A percentile compares a stretch with the other conserved stretches of the same genome.
Evolutionary conservation across 2,329 filamentous ascomycete species (phyloP).

Genomic region (Fusarium papillatum): DNA sequence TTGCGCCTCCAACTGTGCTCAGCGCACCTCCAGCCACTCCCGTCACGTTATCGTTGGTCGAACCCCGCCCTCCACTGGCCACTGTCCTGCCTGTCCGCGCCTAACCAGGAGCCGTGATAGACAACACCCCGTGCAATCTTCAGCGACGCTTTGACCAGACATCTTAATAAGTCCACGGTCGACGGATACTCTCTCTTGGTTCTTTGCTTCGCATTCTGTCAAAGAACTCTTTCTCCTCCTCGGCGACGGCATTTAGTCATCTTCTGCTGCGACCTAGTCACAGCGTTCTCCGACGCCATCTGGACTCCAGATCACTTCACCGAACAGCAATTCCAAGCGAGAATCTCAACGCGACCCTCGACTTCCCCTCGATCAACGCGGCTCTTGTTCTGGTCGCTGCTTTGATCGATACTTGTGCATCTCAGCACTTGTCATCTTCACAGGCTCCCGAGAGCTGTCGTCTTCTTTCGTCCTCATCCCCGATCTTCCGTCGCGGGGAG

Average conservation of each 20-base stretch:
- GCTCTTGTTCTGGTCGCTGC: conserved; percentile 5
- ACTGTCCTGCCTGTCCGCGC: conserved; percentile 32
- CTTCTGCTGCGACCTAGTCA: conserved; percentile 20
- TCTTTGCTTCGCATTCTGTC: conserved; percentile 20
- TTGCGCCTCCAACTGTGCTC: conserved; percentile 31
- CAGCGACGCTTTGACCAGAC: conserved; percentile 34
- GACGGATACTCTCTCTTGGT: conserved; percentile 5
- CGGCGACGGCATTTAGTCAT: conserved; percentile 5
- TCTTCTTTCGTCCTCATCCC: conserved; percentile 9
- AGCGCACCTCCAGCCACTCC: conserved; percentile 44
- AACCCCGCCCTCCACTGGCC: conserved; percentile 43
- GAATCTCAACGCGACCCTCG: conserved; percentile 20
- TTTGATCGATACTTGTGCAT: conserved; percentile 13
- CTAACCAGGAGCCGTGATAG: conserved; percentile 45
- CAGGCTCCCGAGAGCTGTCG: conserved; percentile 10
- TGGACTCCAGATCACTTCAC: conserved; percentile 20
- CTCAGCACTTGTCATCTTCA: conserved; percentile 7
- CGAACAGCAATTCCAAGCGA: conserved; percentile 8
- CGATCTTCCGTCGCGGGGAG: conserved; percentile 32
- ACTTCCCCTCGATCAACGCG: conserved; percentile 21
- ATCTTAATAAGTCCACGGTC: conserved; percentile 23
- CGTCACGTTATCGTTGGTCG: conserved; percentile 44
- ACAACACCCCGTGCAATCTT: conserved; percentile 33
- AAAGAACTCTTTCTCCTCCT: conserved; percentile 5
- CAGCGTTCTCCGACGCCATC: conserved; percentile 14